Evolutionary conservation across 495 filamentous ascomycete species (phyloP).

Genomic region (Darksidea phi): DNA sequence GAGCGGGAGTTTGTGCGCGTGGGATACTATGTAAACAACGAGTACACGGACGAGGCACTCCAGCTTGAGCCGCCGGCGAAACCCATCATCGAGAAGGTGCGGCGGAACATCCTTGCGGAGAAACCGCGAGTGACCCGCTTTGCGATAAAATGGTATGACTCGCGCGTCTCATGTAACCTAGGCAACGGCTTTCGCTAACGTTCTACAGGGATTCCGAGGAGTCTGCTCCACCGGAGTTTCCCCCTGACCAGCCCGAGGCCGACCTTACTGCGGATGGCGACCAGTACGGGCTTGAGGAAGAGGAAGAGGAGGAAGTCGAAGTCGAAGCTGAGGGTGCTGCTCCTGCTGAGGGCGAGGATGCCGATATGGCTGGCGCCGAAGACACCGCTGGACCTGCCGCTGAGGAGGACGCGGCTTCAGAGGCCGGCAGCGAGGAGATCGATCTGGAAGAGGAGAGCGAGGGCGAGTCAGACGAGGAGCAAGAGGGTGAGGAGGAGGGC

Average conservation of each 20-base stretch:
- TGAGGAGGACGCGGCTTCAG: conserved; percentile 74
- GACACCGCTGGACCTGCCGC: conserved; percentile 54
- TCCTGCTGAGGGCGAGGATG: conserved; percentile 58
- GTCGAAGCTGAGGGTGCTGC: conserved; percentile 49
- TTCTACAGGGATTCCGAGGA: conserved; percentile 83
- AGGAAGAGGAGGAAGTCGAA: conserved; percentile 61
- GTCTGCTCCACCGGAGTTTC: conserved; percentile 91
- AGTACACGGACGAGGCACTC: conserved; percentile 91
- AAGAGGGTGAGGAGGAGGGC: conserved; percentile 60
- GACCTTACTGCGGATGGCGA: conserved; percentile 82
- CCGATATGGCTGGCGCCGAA: conserved; percentile 80
- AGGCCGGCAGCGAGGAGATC: conserved; percentile 93
- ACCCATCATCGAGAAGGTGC: conserved; percentile 85
- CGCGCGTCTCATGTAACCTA: not conserved
- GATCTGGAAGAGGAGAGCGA: conserved; percentile 89
- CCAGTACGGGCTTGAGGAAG: conserved; percentile 85
- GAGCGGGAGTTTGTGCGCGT: conserved; percentile 95
- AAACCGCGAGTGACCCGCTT: conserved; percentile 97
- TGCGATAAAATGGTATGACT: conserved; percentile 92
- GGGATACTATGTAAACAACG: conserved; percentile 98
- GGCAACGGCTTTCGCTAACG: conserved; percentile 7
- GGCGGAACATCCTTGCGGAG: conserved; percentile 88
- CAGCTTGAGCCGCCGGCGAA: conserved; percentile 83
- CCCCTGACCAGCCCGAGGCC: conserved; percentile 94
- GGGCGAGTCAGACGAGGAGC: conserved; percentile 78